Base-by-base conservation (phyloP, 176 grass and related monocot genomes). In the Paspalum notatum region DNA sequence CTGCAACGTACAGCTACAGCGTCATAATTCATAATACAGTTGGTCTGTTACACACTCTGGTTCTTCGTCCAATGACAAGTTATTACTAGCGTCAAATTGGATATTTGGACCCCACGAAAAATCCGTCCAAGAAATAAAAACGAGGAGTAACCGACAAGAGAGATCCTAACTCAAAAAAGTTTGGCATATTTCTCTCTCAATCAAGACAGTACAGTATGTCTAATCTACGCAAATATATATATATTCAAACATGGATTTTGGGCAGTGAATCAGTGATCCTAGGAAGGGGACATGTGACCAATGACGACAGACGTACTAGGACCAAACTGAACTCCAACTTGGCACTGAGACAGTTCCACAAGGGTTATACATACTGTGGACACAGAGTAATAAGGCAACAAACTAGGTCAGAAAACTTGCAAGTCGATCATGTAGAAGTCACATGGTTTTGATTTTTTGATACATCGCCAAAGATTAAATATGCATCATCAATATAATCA, bases 101-200 rank as follows among this genome's bases (percentile, higher is more conserved):
- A 70, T 16, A 48, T 39, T 64, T 77, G 56, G 47, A 77, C 9
- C 61, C 45, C 74, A 65, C 66, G 40, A 26, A n/a, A 72, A 46
- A 60, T 8, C 14, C 37, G 49, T 32, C 44, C 44, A 77, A 61
- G 21, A 27, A 71, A 68, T 41, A 22, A 50, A 55, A 43, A 12
- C 18, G 42, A 60, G 12, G 16, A 79, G 22, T 67, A 84, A 51
- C 60, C 20, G 70, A 84, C 75, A 84, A 79, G 75, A 45, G 43
- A 45, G 62, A 52, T 18, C 65, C 60, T 79, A 63, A 1, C 54
- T 67, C 18, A 10, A 61, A 60, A 62, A 44, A 60, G 46, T 59
- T 67, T 64, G 73, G 49, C 61, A 71, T 4, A 77, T 77, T 46
- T 82, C 55, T 76, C 72, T 82, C 22, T 55, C 24, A 37, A 82